Evolutionary conservation across 108 stramenopile genomes (phyloP), one percentile per base, ranked within the genome.

Genomic region (Discostella stelligeroides): DNA sequence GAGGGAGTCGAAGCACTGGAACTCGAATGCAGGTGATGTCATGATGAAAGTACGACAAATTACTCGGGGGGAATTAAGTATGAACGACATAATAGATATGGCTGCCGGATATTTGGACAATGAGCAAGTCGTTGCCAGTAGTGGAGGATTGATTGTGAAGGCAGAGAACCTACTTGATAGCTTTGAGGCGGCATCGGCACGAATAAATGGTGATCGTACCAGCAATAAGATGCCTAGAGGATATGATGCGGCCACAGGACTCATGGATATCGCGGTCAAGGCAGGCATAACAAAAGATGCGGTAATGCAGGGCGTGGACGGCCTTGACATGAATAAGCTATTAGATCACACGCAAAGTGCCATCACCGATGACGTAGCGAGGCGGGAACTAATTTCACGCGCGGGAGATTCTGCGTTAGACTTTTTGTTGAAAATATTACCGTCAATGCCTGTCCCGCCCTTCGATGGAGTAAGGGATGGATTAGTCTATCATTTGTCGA

Each of bases 381-480:
- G 94, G 30, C 83, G 82, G 24, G 75, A 91, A 49, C 75, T 95
- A 14, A 66, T 95, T 10, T 92, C 94, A 9, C 77, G 85, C 43
- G 94, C 94, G 4, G 88, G 87, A 0, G 94, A 95, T 68, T 82
- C 91, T 7, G 94, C 94, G 1, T 66, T 95, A 25, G 94, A 95
- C 70, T 95, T 95, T 54, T 75, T 92, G 39, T 73, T 95, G 24
- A 82, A 80, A 17, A 86, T 95, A 29, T 76, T 95, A 2, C 94
- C 94, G 18, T 89, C 90, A 14, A 88, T 95, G 90, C 87, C 88
- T 1, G 86, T 92, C 5, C 93, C 93, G 12, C 93, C 93, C 13
- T 88, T 95, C 68, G 91, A 92, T 53, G 94, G 94, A 37, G 94
- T 89, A 14, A 79, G 84, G 50, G 94, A 95, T 75, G 94, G 94